Base-by-base conservation (phyloP, 140 eudicot genomes). In the Anethum foeniculum region DNA sequence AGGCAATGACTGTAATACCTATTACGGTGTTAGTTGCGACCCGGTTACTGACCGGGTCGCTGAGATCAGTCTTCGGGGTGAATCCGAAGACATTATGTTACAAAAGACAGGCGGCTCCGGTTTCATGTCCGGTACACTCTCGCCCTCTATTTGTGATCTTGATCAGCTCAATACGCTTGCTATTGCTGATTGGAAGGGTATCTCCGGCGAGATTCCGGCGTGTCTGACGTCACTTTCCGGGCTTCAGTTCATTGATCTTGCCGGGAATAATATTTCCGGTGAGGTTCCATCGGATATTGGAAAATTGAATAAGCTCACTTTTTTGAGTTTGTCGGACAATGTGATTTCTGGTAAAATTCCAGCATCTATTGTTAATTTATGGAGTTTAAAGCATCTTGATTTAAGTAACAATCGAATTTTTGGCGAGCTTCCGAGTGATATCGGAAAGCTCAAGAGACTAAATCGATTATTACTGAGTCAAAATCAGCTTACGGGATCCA, bases 151-250 rank as follows among this genome's bases (percentile, higher is more conserved):
- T 28, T 94, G 98, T 69, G 23, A 83, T 13, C 93, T 94, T 46
- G 94, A 92, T 88, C 84, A 88, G 58, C 97, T 94, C 82, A 85
- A 91, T 14, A 90, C 94, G 21, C 91, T 94, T 1, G 77, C 88
- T 34, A 82, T 94, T 69, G 98, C 98, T 80, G 98, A 94, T 88
- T 94, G 98, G 98, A 94, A 94, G 72, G 93, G 64, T 3, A 84
- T 94, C 71, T 85, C 96, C 77, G 98, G 97, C 44, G 88, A 87
- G 23, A 92, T 94, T 41, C 98, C 98, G 44, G 51, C 90, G 12
- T 94, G 98, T 65, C 1, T 94, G 25, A 58, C 91, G 28, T 82
- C 93, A 3, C 88, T 94, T 3, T 78, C 92, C 7, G 73, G 77
- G 44, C 90, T 94, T 13, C 90, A 90, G 5, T 88, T 90, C 69